These are phyloP conservation scores for Populus tomentosa DNA, from an alignment of 441 rosid genomes.

Conservation along the genomic window DNA sequence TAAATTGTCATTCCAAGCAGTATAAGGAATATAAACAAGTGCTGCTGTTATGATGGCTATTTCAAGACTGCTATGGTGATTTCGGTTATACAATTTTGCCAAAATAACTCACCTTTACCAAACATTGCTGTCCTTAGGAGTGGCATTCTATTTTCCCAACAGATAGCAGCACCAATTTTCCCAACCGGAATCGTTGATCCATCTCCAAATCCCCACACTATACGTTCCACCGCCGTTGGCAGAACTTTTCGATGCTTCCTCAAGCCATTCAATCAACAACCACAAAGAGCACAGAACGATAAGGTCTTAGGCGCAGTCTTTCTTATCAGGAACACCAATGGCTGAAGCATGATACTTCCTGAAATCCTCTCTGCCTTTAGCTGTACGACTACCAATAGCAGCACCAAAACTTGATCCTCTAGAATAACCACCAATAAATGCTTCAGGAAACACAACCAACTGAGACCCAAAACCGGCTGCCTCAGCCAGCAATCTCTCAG, in stretches of 20 bases:
- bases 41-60: no score
- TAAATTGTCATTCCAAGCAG: no score
- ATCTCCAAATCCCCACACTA: constrained; percentile 95
- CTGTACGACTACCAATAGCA: constrained; percentile 57
- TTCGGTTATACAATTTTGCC: no score
- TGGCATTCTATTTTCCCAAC: constrained; percentile 98
- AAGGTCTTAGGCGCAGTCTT: not conserved
- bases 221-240: constrained; percentile 89
- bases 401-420: constrained; percentile 82
- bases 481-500: constrained; percentile 80
- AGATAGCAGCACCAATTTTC: constrained; percentile 85
- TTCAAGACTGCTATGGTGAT: no score
- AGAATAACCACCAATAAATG: constrained; percentile 88
- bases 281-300: not conserved
- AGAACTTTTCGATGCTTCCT: constrained; percentile 84
- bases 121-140: constrained; percentile 92
- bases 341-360: constrained; percentile 85
- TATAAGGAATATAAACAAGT: no score
- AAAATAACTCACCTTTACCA: constrained; percentile 60
- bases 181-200: constrained; percentile 87
- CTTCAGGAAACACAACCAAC: constrained; percentile 92
- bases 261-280: not conserved
- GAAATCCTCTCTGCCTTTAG: constrained; percentile 82
- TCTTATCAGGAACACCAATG: constrained; percentile 76
- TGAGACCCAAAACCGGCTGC: constrained; percentile 76